Percentiles rank a stretch among this genome's conserved stretches.
Conservation (phyloP, 2,329 filamentous ascomycete species). For the Xylariaceae sp. region DNA sequence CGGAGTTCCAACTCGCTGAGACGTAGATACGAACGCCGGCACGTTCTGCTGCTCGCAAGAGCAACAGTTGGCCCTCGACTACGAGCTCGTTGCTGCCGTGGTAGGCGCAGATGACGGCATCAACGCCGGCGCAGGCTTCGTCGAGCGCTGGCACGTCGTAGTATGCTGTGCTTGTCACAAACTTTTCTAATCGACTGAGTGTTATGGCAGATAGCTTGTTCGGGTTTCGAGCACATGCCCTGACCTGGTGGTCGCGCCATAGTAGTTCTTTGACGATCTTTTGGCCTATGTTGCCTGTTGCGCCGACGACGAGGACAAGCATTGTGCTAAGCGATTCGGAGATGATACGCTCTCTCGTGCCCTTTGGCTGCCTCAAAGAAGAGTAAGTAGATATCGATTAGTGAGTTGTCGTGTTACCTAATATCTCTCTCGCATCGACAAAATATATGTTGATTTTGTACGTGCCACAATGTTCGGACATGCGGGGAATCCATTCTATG, state of each 20-base stretch:
- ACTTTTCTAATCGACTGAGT: conserved; percentile 23
- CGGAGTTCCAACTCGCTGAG: conserved; percentile 16
- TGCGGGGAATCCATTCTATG: too few relatives aligned
- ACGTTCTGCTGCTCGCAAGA: conserved; percentile 34
- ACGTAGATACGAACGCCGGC: conserved; percentile 27
- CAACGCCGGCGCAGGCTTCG: conserved; percentile 30
- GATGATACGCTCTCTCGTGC: too few relatives aligned
- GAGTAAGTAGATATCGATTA: too few relatives aligned
- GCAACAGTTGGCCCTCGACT: conserved; percentile 33
- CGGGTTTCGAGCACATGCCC: conserved; percentile 31
- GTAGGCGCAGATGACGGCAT: conserved; percentile 34
- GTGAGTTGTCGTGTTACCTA: too few relatives aligned
- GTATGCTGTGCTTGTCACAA: conserved; percentile 20
- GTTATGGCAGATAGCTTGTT: conserved; percentile 23
- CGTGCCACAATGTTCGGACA: too few relatives aligned
- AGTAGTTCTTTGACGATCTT: conserved; percentile 24
- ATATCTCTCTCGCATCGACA: too few relatives aligned
- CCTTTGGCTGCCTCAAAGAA: too few relatives aligned
- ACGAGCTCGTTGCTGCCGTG: conserved; percentile 19
- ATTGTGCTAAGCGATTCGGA: conserved; percentile 11
- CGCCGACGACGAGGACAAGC: conserved; percentile 36
- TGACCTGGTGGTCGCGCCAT: conserved; percentile 30
- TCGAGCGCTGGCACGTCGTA: conserved; percentile 32
- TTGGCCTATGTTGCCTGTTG: conserved; percentile 34
- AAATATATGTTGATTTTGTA: too few relatives aligned